Evolutionary conservation across 2,329 filamentous ascomycete species (phyloP).

Genomic region (Sarocladium strictum): DNA sequence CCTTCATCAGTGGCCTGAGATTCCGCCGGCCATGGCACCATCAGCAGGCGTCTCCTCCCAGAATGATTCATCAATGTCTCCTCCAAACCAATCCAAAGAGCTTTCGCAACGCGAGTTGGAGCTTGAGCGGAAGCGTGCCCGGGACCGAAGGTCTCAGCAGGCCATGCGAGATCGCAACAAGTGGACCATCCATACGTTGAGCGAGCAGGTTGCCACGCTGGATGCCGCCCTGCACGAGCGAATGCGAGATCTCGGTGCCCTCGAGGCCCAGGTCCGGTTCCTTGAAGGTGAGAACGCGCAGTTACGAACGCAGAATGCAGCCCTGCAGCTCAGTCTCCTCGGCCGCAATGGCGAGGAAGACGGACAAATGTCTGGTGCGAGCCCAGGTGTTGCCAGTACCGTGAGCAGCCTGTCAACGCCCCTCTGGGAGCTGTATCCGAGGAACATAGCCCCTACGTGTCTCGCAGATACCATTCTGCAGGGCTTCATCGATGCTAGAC

Average conservation of each 20-base stretch:
- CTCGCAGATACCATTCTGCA: slow-evolving; percentile 24
- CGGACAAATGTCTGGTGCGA: slow-evolving; percentile 10
- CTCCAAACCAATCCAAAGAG: neutral
- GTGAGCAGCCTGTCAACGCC: slow-evolving; percentile 11
- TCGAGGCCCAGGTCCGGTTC: slow-evolving; percentile 16
- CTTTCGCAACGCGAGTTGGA: slow-evolving; percentile 16
- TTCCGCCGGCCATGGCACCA: neutral
- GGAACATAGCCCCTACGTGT: slow-evolving; percentile 18
- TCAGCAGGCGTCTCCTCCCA: neutral
- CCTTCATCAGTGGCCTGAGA: neutral
- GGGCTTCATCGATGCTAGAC: slow-evolving; percentile 18
- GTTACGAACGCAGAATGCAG: slow-evolving; percentile 23
- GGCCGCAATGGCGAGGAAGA: slow-evolving; percentile 13
- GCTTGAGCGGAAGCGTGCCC: slow-evolving; percentile 23
- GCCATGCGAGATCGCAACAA: slow-evolving; percentile 27
- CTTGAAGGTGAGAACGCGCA: slow-evolving; percentile 23
- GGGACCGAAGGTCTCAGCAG: slow-evolving; percentile 26
- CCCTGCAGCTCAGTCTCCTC: slow-evolving; percentile 22
- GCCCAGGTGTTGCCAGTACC: slow-evolving; percentile 11
- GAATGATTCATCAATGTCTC: slow-evolving; percentile 4
- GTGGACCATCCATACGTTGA: slow-evolving; percentile 23
- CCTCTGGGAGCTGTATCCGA: slow-evolving; percentile 19
- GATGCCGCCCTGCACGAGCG: slow-evolving; percentile 19
- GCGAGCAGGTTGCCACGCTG: slow-evolving; percentile 22
- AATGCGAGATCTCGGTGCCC: slow-evolving; percentile 12